Evolutionary conservation across 2,329 filamentous ascomycete genomes (phyloP).

Genomic region (Penicillium sp.): DNA sequence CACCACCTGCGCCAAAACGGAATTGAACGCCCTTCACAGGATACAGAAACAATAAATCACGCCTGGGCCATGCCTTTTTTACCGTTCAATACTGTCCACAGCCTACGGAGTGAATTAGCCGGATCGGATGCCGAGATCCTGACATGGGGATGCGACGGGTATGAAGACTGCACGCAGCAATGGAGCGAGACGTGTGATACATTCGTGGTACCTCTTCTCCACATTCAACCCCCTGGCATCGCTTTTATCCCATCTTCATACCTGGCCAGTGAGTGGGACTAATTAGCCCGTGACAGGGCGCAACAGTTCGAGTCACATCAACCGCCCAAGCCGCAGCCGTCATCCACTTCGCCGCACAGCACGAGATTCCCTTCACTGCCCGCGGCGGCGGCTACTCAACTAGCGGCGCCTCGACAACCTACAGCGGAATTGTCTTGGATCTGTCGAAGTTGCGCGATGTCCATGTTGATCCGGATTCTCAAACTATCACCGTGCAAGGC

Average conservation of each 20-base stretch:
- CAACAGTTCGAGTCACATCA: constrained; percentile 17
- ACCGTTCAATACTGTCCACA: background rate
- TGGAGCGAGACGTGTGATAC: constrained; percentile 23
- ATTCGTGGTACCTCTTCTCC: constrained; percentile 14
- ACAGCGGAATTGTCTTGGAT: constrained; percentile 62
- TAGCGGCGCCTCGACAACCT: constrained; percentile 54
- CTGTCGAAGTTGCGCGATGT: constrained; percentile 58
- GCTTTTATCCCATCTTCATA: background rate
- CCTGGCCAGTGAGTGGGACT: background rate
- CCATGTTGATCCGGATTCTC: constrained; percentile 50
- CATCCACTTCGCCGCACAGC: constrained; percentile 46
- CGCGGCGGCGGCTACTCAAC: constrained; percentile 64
- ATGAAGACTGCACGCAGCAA: constrained; percentile 15
- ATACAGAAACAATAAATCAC: background rate
- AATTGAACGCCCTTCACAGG: background rate
- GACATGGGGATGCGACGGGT: constrained; percentile 12
- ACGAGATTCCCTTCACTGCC: constrained; percentile 57
- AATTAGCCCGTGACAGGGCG: constrained; percentile 14
- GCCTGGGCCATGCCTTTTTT: background rate
- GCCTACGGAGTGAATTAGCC: constrained; percentile 15
- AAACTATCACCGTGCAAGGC: constrained; percentile 56
- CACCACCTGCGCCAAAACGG: too few species aligned
- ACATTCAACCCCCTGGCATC: background rate
- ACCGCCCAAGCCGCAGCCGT: constrained; percentile 17
- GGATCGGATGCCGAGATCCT: constrained; percentile 19